phyloP scores from a whole-genome alignment of 306 rosid genomes.

The Medicago arabica region DNA sequence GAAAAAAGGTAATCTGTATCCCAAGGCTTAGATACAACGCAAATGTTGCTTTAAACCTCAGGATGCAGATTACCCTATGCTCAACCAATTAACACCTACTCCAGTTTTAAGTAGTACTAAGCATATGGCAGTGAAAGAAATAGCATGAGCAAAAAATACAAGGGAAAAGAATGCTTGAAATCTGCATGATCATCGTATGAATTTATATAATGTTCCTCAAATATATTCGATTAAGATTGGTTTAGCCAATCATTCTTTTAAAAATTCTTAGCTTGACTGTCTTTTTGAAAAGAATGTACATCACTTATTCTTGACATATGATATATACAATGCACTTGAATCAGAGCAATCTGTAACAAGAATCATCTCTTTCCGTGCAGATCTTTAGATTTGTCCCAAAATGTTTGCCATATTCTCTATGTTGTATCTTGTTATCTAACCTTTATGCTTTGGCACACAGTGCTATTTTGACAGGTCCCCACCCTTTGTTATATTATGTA shows the following conservation, averaged over 20 bases:
- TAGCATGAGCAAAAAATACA: not conserved
- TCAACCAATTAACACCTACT: conserved; percentile 1
- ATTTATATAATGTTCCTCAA: conserved; percentile 48
- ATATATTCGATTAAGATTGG: conserved; percentile 5
- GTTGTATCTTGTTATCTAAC: not conserved
- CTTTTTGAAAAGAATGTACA: not conserved
- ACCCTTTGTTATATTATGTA: not conserved
- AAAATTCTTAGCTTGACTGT: conserved; percentile 25
- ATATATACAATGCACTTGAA: conserved; percentile 36
- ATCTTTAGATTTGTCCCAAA: not conserved
- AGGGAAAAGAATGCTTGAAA: conserved; percentile 23
- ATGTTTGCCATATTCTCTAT: conserved; percentile 15
- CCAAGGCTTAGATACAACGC: conserved; percentile 4
- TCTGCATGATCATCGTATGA: conserved; percentile 31
- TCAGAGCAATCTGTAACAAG: conserved; percentile 3
- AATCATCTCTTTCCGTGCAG: not conserved
- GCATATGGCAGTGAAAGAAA: not conserved
- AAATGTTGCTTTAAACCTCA: conserved; percentile 51
- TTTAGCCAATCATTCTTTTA: conserved; percentile 43
- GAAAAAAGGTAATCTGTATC: conserved; percentile 39
- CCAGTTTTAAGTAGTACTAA: not conserved
- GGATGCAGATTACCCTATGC: conserved; percentile 39
- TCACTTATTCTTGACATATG: conserved; percentile 11
- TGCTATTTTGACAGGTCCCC: not conserved
- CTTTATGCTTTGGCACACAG: conserved; percentile 35